phyloP scores from a whole-genome alignment of 306 rosid species.

The Mimosa bimucronata region DNA sequence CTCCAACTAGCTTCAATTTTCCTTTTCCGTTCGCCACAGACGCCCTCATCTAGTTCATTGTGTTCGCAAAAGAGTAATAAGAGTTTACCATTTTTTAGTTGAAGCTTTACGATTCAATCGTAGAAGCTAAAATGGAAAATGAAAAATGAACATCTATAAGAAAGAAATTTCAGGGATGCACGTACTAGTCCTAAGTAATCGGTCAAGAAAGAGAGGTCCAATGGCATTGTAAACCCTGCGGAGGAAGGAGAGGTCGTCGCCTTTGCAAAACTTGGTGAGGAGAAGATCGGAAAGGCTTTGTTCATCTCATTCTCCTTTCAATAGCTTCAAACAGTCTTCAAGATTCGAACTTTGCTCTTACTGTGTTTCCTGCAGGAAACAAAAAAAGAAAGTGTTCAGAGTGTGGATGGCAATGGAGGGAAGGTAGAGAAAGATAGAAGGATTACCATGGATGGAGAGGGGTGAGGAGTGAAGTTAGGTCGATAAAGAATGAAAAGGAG shows the following conservation, averaged over 20 bases:
- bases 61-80: constrained; percentile 7
- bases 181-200: constrained; percentile 77
- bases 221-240: constrained; percentile 72
- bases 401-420: background rate
- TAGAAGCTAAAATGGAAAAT: no score
- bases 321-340: constrained; percentile 85
- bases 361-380: constrained; percentile 49
- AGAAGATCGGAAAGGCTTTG: constrained; percentile 92
- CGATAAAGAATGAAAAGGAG: no score
- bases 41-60: constrained; percentile 7
- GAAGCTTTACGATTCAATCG: no score
- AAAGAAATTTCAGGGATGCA: no score
- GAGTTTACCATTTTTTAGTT: no score
- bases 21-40: background rate
- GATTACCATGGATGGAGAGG: constrained; percentile 16
- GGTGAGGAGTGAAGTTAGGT: no score
- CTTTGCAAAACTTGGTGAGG: constrained; percentile 77
- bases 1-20: constrained; percentile 17
- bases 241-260: constrained; percentile 68
- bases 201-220: constrained; percentile 74
- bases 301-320: constrained; percentile 87
- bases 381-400: fast-evolving
- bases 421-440: background rate
- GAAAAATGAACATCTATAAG: no score
- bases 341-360: constrained; percentile 51